These are phyloP conservation scores for Selenicereus undatus DNA, from an alignment of 148 eudicot genomes.

Conservation along the genomic window DNA sequence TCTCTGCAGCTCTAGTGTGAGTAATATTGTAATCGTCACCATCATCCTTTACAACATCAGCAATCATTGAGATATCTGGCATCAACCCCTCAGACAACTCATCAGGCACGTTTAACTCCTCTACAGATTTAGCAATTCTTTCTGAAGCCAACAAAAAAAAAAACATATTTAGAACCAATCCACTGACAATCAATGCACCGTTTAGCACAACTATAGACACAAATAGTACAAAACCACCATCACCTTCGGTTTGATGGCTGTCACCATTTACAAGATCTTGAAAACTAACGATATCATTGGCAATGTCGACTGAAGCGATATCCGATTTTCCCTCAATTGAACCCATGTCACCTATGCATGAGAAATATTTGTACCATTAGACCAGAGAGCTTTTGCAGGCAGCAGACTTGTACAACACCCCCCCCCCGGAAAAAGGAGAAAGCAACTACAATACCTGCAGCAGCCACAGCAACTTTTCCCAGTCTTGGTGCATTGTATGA, in stretches of 20 bases:
- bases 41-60: constrained; percentile 23
- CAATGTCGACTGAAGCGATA: constrained; percentile 23
- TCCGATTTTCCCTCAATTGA: constrained; percentile 30
- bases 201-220: background rate
- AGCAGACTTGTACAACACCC: background rate
- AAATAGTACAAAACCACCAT: constrained; percentile 8
- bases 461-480: constrained; percentile 43
- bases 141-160: constrained; percentile 27
- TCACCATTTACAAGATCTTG: constrained; percentile 24
- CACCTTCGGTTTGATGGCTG: constrained; percentile 32
- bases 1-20: background rate
- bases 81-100: constrained; percentile 26
- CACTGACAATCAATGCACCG: background rate
- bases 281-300: constrained; percentile 35
- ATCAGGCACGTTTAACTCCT: constrained; percentile 25
- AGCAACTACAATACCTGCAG: constrained; percentile 41
- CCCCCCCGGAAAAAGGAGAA: background rate
- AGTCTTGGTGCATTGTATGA: constrained; percentile 48
- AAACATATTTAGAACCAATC: constrained; percentile 17
- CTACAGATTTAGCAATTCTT: constrained; percentile 29
- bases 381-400: constrained; percentile 4
- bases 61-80: constrained; percentile 16
- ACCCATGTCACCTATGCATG: constrained; percentile 39
- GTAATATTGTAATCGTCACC: constrained; percentile 24
- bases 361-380: constrained; percentile 7